Evolutionary conservation across 2,329 filamentous ascomycete species (phyloP).

Genomic region (Triangularia setosa): DNA sequence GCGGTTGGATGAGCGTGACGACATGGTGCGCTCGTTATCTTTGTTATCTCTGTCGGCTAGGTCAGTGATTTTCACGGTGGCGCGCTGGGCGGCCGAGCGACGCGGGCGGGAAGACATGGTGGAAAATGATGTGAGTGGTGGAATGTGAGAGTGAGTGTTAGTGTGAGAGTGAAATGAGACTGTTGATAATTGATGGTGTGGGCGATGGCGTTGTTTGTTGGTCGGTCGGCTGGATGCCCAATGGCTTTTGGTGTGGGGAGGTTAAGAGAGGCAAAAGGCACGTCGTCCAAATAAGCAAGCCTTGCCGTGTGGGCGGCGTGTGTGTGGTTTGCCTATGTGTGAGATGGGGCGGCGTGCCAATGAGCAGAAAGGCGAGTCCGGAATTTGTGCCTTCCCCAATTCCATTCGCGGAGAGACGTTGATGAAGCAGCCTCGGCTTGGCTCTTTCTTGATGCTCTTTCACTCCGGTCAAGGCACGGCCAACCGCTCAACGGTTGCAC

Average conservation of each 20-base stretch:
- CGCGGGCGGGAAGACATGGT: constrained; percentile 48
- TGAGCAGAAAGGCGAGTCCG: constrained; percentile 11
- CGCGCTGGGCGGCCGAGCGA: constrained; percentile 44
- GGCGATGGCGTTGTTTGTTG: not conserved
- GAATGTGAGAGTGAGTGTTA: not conserved
- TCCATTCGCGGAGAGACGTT: not conserved
- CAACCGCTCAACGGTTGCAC: constrained; percentile 4
- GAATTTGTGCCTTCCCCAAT: constrained; percentile 4
- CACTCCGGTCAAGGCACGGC: no score
- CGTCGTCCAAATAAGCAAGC: constrained; percentile 20
- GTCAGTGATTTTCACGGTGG: constrained; percentile 46
- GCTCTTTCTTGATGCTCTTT: not conserved
- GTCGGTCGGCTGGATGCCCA: not conserved
- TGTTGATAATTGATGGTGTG: not conserved
- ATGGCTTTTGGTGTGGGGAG: not conserved
- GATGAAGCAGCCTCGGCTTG: not conserved
- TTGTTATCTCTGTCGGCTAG: constrained; percentile 46
- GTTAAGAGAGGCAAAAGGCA: constrained; percentile 5
- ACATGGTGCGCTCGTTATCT: constrained; percentile 42
- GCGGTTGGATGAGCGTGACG: constrained; percentile 42
- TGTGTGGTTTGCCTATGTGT: constrained; percentile 11
- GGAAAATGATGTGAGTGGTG: constrained; percentile 6
- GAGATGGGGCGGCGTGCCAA: constrained; percentile 16
- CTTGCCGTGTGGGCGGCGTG: not conserved
- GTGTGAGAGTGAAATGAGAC: not conserved